phyloP scores from a whole-genome alignment of 768 basidiomycete genomes.

The Neoboletus brunneissimus region DNA sequence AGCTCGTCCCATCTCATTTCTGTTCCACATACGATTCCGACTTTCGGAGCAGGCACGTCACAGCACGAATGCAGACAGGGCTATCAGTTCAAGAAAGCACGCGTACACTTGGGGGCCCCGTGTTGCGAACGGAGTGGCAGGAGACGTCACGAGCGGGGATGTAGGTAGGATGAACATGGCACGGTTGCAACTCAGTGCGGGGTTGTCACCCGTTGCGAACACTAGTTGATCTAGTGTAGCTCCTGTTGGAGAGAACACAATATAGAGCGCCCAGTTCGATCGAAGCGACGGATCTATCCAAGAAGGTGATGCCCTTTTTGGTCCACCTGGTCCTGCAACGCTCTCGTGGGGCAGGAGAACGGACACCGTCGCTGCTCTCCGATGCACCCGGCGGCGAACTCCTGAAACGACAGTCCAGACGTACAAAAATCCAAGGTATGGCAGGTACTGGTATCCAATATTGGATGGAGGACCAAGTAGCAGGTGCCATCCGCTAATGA shows the following conservation, averaged over 20 bases:
- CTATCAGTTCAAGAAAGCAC: conserved; percentile 31
- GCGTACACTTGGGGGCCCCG: conserved; percentile 43
- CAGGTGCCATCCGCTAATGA: background rate
- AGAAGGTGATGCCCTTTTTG: conserved; percentile 6
- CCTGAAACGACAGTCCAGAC: conserved; percentile 5
- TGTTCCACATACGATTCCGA: conserved; percentile 15
- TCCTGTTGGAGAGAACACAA: background rate
- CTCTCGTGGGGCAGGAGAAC: conserved; percentile 29
- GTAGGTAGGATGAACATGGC: conserved; percentile 26
- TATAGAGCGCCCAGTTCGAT: background rate
- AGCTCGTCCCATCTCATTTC: conserved; percentile 18
- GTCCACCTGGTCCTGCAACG: conserved; percentile 22
- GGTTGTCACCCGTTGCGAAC: background rate
- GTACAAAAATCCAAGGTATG: conserved; percentile 10
- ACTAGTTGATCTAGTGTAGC: background rate
- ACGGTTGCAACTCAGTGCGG: background rate
- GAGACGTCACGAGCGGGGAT: conserved; percentile 39
- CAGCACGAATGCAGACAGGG: no score
- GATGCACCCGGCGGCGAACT: conserved; percentile 9
- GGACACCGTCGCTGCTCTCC: conserved; percentile 24
- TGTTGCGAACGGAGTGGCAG: conserved; percentile 48
- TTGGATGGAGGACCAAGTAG: background rate
- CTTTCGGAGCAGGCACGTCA: background rate
- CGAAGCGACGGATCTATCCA: background rate
- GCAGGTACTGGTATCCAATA: conserved; percentile 11